Percentiles rank a stretch among this genome's conserved stretches.
Evolutionary conservation across 2,329 filamentous ascomycete species (phyloP).

Genomic region (Pseudogymnoascus sp.): DNA sequence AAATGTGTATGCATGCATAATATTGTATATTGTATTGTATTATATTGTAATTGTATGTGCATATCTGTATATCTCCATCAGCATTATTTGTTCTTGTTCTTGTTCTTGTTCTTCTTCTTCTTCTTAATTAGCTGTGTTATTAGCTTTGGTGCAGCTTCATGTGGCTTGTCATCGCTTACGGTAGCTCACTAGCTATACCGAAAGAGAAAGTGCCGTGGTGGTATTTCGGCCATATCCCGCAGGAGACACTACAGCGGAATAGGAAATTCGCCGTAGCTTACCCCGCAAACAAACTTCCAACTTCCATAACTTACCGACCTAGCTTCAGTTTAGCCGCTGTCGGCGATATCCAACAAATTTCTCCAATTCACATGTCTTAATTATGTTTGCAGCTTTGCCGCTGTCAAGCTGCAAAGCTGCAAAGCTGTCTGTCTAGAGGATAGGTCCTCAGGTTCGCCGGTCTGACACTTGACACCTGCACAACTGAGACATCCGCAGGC

Average conservation of each 20-base stretch:
- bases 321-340: conserved; percentile 1
- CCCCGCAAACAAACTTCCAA: conserved; percentile 3
- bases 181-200: background rate
- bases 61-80: background rate
- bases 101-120: no score
- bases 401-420: background rate
- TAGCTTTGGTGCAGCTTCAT: background rate
- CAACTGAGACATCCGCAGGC: background rate
- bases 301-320: background rate
- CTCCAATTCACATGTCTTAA: background rate
- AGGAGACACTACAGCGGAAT: background rate
- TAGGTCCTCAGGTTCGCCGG: background rate
- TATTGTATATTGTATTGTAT: background rate
- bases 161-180: conserved; percentile 31
- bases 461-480: background rate
- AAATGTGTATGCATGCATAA: background rate
- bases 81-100: background rate
- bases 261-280: background rate
- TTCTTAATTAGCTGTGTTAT: background rate
- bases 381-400: background rate
- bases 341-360: background rate
- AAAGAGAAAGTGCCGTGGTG: conserved; percentile 6
- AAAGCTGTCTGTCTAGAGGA: background rate
- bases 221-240: conserved; percentile 5
- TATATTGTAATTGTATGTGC: background rate